These are phyloP conservation scores for Acacia concinna DNA, from an alignment of 331 rosid species.

Conservation along the genomic window DNA sequence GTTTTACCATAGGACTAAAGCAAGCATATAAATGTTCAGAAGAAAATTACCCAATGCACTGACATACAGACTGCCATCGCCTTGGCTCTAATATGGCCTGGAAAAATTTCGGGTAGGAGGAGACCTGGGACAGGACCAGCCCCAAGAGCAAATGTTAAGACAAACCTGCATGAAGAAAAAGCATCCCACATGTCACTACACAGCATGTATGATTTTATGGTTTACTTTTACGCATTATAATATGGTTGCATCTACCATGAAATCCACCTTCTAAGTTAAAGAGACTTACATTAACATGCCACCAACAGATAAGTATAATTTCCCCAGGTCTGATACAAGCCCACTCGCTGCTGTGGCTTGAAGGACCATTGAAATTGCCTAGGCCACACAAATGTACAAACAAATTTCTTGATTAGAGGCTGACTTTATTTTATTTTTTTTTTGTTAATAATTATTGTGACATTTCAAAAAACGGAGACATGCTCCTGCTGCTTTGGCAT, in stretches of 20 bases:
- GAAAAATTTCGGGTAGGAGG: slow-evolving; percentile 91
- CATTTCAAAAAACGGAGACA: neutral
- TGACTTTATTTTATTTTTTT: neutral
- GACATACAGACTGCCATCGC: slow-evolving; percentile 98
- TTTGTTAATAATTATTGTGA: slow-evolving; percentile 2
- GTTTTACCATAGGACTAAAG: slow-evolving; percentile 6
- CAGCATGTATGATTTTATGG: neutral
- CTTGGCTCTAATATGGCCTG: slow-evolving; percentile 85
- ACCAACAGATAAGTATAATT: slow-evolving; percentile 77
- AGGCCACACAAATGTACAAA: slow-evolving; percentile 20
- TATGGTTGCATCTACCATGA: slow-evolving; percentile 20
- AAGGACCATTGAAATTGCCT: slow-evolving; percentile 77
- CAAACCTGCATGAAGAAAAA: slow-evolving; percentile 67
- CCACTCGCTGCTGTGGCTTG: slow-evolving; percentile 79
- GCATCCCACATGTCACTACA: slow-evolving; percentile 8
- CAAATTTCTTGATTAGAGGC: slow-evolving; percentile 14
- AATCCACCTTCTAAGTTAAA: slow-evolving; percentile 24
- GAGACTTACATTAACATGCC: slow-evolving; percentile 90
- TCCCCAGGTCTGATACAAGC: slow-evolving; percentile 46
- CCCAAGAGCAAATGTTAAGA: slow-evolving; percentile 86
- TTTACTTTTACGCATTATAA: slow-evolving; percentile 12
- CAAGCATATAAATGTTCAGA: slow-evolving; percentile 9
- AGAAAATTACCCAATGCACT: slow-evolving; percentile 88
- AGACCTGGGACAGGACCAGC: slow-evolving; percentile 99
- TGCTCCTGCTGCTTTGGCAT: slow-evolving; percentile 1